phyloP scores from a whole-genome alignment of 768 basidiomycete species.

The Royoungia palumana region DNA sequence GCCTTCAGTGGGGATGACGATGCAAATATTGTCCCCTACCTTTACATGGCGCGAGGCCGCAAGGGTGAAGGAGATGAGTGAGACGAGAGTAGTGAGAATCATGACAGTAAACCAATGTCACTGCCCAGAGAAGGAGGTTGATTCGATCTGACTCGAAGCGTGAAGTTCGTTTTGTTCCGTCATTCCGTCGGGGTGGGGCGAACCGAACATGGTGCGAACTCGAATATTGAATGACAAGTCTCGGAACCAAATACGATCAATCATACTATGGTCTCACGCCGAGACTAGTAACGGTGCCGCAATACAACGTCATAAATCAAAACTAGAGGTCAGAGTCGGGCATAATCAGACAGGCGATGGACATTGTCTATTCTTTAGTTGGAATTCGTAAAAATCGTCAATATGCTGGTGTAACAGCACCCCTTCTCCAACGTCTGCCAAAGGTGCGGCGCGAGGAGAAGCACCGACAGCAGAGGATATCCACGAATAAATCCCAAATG shows the following conservation, averaged over 20 bases:
- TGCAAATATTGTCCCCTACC: conserved; percentile 17
- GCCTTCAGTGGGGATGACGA: conserved; percentile 30
- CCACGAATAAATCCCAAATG: conserved; percentile 59
- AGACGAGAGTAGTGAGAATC: not conserved
- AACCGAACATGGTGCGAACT: not conserved
- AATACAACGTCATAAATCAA: too few relatives aligned
- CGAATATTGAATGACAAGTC: too few relatives aligned
- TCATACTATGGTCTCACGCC: too few relatives aligned
- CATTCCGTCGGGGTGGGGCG: not conserved
- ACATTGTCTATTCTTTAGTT: too few relatives aligned
- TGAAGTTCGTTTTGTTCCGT: not conserved
- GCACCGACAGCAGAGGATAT: conserved; percentile 43
- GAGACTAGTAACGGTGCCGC: too few relatives aligned
- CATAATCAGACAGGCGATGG: too few relatives aligned
- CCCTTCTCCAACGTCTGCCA: conserved; percentile 1
- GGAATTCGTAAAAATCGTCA: not conserved
- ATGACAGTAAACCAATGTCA: too few relatives aligned
- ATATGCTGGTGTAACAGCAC: not conserved
- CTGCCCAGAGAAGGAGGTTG: too few relatives aligned
- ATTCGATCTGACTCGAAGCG: too few relatives aligned
- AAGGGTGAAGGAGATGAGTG: not conserved
- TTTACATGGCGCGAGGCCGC: not conserved
- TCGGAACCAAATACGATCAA: too few relatives aligned
- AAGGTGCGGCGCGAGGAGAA: conserved; percentile 16
- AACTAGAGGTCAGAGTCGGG: too few relatives aligned